These are phyloP conservation scores for Colletotrichum noveboracense DNA, from an alignment of 2,329 filamentous ascomycete species.

Conservation along the genomic window DNA sequence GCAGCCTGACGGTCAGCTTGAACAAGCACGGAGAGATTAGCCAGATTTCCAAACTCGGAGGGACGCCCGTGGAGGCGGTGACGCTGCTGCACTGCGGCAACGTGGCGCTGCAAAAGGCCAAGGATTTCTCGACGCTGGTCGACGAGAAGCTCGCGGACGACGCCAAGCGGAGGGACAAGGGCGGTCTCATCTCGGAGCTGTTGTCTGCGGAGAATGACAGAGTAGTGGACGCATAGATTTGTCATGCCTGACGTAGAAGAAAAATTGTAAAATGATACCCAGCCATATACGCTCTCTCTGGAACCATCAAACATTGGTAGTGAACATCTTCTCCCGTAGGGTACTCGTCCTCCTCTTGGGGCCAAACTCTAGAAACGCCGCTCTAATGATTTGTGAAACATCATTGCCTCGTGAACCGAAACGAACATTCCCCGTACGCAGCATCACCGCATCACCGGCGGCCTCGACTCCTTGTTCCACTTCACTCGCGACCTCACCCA, in stretches of 20 bases:
- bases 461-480: conserved; percentile 94
- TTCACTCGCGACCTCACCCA: conserved; percentile 92
- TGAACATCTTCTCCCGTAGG: not conserved
- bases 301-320: not conserved
- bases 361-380: conserved; percentile 16
- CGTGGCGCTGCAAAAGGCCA: conserved; percentile 78
- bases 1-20: conserved; percentile 80
- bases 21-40: conserved; percentile 92
- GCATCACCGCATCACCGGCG: conserved; percentile 86
- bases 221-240: conserved; percentile 41
- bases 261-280: conserved; percentile 21
- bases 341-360: not conserved
- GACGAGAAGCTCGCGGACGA: conserved; percentile 79
- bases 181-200: conserved; percentile 77
- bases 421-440: not conserved
- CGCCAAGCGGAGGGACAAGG: conserved; percentile 76
- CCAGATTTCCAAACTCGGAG: conserved; percentile 89
- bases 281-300: conserved; percentile 10
- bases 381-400: conserved; percentile 6
- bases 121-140: conserved; percentile 78
- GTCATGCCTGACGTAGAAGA: not conserved
- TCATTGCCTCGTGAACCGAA: conserved; percentile 12
- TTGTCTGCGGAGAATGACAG: conserved; percentile 84
- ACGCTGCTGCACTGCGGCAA: conserved; percentile 77
- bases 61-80: conserved; percentile 80